phyloP scores from a whole-genome alignment of 1,284 basidiomycete genomes.

The Cryptococcus floricola region DNA sequence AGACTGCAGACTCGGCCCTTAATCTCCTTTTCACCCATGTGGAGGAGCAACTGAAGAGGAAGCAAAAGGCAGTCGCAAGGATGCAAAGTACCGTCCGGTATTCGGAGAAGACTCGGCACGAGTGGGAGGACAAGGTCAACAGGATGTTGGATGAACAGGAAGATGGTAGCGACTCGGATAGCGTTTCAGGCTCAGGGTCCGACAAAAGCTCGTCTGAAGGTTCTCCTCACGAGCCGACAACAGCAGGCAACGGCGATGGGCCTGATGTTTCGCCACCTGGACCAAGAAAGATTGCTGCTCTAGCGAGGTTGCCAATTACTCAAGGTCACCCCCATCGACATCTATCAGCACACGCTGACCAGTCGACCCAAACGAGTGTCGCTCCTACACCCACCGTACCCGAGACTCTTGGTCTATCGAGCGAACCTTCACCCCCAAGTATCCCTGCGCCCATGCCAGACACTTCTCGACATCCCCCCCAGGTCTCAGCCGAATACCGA shows the following conservation, averaged over 20 bases:
- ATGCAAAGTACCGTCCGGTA: constrained; percentile 98
- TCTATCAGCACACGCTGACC: constrained; percentile 16
- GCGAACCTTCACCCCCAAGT: background rate
- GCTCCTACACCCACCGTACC: background rate
- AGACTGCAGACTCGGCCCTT: constrained; percentile 79
- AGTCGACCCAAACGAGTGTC: constrained; percentile 14
- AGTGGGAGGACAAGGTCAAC: constrained; percentile 90
- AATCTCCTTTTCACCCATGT: constrained; percentile 77
- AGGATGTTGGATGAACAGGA: constrained; percentile 60
- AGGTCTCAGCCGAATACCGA: background rate
- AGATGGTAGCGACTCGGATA: constrained; percentile 51
- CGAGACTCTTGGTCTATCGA: background rate
- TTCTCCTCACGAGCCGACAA: constrained; percentile 3
- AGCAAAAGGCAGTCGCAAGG: constrained; percentile 90
- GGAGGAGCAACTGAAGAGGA: constrained; percentile 82
- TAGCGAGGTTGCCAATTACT: constrained; percentile 42
- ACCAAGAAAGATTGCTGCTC: constrained; percentile 39
- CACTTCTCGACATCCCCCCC: background rate
- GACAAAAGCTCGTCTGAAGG: constrained; percentile 2
- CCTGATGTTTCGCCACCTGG: constrained; percentile 33
- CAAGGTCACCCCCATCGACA: constrained; percentile 41
- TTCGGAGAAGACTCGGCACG: constrained; percentile 92
- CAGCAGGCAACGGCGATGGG: constrained; percentile 5
- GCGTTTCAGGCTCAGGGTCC: constrained; percentile 33
- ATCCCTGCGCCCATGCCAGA: constrained; percentile 3